Evolutionary conservation across 495 filamentous ascomycete species (phyloP).

Genomic region (Penicillium maclennaniae): DNA sequence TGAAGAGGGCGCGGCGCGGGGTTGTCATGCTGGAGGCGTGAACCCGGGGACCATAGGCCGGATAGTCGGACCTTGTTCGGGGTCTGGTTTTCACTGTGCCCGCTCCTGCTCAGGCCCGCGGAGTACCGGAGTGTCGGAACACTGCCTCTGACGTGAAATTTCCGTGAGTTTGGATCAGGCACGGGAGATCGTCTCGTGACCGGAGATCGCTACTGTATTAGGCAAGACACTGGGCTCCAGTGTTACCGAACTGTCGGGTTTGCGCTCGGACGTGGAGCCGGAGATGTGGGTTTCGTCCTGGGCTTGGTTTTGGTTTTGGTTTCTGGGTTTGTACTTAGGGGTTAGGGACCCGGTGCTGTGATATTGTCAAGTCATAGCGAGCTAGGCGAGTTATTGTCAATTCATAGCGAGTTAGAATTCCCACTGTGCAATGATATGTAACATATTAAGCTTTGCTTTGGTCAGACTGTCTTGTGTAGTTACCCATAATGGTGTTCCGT

Average conservation of each 20-base stretch:
- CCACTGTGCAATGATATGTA: no score
- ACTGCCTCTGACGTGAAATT: not conserved
- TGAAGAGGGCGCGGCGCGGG: slow-evolving; percentile 49
- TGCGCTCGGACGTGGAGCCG: slow-evolving; percentile 1
- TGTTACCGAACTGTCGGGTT: slow-evolving; percentile 2
- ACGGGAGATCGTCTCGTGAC: slow-evolving; percentile 25
- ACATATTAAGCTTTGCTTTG: no score
- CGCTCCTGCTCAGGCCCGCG: no score
- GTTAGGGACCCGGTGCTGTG: not conserved
- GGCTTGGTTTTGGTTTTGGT: not conserved
- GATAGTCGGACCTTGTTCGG: not conserved
- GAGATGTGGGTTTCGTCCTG: not conserved
- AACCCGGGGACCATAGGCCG: not conserved
- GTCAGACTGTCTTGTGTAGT: no score
- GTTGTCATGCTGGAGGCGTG: slow-evolving; percentile 8
- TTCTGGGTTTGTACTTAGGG: not conserved
- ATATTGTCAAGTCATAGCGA: not conserved
- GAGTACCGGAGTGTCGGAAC: not conserved
- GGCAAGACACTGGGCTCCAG: not conserved
- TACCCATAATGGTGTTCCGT: no score
- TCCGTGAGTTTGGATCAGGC: slow-evolving; percentile 10
- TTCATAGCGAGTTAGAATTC: not conserved
- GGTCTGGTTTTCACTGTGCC: no score
- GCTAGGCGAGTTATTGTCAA: no score
- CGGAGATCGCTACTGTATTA: not conserved